phyloP scores from a whole-genome alignment of 345 rosid genomes.

The Hirschfeldia incana region DNA sequence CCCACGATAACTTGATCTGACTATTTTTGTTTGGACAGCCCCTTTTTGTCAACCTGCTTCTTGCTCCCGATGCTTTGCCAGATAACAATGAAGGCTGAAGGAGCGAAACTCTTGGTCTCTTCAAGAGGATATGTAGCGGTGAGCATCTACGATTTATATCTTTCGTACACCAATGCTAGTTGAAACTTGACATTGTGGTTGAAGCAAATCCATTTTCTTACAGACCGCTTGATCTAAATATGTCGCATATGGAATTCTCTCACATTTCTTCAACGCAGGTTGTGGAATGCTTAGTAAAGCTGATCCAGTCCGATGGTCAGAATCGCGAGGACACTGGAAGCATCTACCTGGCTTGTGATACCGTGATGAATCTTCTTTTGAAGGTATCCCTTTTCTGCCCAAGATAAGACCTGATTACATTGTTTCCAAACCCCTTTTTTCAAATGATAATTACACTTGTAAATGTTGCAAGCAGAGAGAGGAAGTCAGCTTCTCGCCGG shows the following conservation, averaged over 20 bases:
- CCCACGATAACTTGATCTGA: constrained; percentile 25
- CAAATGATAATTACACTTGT: background rate
- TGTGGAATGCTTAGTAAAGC: constrained; percentile 62
- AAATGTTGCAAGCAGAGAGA: constrained; percentile 48
- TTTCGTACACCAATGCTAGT: background rate
- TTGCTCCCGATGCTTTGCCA: constrained; percentile 90
- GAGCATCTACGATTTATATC: constrained; percentile 39
- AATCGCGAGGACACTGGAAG: constrained; percentile 48
- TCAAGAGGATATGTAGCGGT: constrained; percentile 68
- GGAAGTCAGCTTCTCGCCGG: constrained; percentile 47
- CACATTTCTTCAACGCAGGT: constrained; percentile 50
- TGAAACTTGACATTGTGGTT: constrained; percentile 7
- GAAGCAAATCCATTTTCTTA: background rate
- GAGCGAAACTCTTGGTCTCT: constrained; percentile 58
- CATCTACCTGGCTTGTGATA: constrained; percentile 83
- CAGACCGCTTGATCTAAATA: background rate
- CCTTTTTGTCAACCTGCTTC: constrained; percentile 70
- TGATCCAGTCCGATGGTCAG: constrained; percentile 45
- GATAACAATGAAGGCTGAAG: constrained; percentile 68
- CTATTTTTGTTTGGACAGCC: constrained; percentile 49
- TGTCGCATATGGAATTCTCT: background rate
- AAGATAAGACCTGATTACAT: constrained; percentile 2
- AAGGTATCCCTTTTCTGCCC: constrained; percentile 52
- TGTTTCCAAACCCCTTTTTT: background rate
- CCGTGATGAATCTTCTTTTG: constrained; percentile 75